Evolutionary conservation across 495 filamentous ascomycete genomes (phyloP).

Genomic region (Neurospora sp.): DNA sequence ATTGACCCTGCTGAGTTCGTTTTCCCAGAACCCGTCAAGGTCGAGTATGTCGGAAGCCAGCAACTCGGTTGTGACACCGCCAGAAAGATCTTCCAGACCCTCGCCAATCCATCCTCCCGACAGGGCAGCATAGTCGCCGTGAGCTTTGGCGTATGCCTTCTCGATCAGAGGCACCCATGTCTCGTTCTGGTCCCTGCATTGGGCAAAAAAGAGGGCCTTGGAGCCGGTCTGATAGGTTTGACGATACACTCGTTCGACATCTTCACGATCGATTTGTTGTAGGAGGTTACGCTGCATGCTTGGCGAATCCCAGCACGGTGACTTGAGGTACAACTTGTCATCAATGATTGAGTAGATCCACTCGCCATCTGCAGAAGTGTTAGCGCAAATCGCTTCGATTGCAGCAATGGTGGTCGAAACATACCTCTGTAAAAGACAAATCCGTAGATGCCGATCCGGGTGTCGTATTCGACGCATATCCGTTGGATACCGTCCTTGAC

Average conservation of each 20-base stretch:
- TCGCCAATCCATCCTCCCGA: constrained; percentile 83
- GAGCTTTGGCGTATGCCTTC: constrained; percentile 93
- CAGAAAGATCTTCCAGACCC: constrained; percentile 85
- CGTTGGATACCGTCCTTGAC: constrained; percentile 66
- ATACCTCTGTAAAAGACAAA: constrained; percentile 76
- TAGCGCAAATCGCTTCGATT: neutral
- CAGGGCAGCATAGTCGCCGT: constrained; percentile 72
- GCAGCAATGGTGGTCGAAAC: neutral
- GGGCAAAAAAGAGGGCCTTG: constrained; percentile 78
- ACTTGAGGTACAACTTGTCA: constrained; percentile 66
- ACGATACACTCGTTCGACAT: constrained; percentile 67
- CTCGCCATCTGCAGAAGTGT: constrained; percentile 56
- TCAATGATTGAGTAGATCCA: constrained; percentile 93
- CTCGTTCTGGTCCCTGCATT: constrained; percentile 78
- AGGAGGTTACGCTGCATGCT: constrained; percentile 43
- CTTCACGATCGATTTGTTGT: constrained; percentile 50
- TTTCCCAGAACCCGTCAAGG: constrained; percentile 76
- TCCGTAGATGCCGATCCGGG: constrained; percentile 76
- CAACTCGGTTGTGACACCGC: constrained; percentile 81
- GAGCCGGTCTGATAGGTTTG: constrained; percentile 70
- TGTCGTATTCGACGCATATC: constrained; percentile 73
- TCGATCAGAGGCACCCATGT: constrained; percentile 91
- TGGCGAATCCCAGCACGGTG: constrained; percentile 65
- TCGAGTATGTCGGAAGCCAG: constrained; percentile 81
- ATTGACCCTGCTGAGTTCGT: constrained; percentile 82